Percentiles rank a stretch among this genome's conserved stretches.
Conservation (phyloP, 2,329 filamentous ascomycete species). For the Phyllosticta citriasiana region DNA sequence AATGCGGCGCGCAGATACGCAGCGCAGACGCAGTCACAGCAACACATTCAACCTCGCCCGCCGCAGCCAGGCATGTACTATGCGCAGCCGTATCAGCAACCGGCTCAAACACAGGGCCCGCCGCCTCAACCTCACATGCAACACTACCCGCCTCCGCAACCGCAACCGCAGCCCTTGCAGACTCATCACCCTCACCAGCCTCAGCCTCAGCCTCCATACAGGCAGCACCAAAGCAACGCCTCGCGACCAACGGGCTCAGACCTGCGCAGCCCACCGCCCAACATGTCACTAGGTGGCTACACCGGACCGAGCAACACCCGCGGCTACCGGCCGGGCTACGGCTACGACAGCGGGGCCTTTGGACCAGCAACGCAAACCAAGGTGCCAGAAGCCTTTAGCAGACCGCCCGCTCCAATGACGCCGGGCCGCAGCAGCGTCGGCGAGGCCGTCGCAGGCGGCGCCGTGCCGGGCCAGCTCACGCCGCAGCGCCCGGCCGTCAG, state of each 20-base stretch:
- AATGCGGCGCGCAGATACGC: slow-evolving; percentile 8
- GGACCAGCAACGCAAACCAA: slow-evolving; percentile 7
- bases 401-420: neutral
- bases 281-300: slow-evolving; percentile 1
- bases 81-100: neutral
- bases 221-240: neutral
- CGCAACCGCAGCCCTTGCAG: too few relatives aligned
- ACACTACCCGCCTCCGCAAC: neutral
- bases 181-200: too few relatives aligned
- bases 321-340: slow-evolving; percentile 9
- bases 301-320: slow-evolving; percentile 9
- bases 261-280: neutral
- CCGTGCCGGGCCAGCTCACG: slow-evolving; percentile 20
- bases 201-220: neutral
- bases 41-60: neutral
- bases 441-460: slow-evolving; percentile 20
- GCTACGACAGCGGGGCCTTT: slow-evolving; percentile 10
- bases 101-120: neutral
- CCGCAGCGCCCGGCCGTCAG: slow-evolving; percentile 10
- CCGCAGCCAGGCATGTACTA: neutral
- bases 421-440: neutral
- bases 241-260: neutral
- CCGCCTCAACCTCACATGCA: neutral
- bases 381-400: slow-evolving; percentile 2
- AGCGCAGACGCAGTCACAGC: slow-evolving; percentile 4